These are phyloP conservation scores for Helianthus tuberosus DNA, from an alignment of 129 eudicot species.

Conservation along the genomic window DNA sequence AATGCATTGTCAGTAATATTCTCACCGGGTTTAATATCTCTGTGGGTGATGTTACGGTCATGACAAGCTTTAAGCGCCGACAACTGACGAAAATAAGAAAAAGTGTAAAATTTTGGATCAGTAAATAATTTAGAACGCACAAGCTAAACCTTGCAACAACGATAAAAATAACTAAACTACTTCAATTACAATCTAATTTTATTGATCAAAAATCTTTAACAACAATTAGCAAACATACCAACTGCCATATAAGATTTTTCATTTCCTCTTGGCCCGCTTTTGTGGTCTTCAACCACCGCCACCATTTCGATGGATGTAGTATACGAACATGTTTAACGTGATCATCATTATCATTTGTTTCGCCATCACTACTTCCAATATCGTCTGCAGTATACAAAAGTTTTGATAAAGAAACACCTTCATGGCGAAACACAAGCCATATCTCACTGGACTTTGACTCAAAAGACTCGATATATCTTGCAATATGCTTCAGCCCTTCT, in stretches of 20 bases:
- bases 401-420: conserved; percentile 91
- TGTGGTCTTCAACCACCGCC: conserved; percentile 97
- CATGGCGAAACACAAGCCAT: conserved; percentile 98
- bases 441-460: conserved; percentile 92
- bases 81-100: conserved; percentile 48
- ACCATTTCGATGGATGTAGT: conserved; percentile 91
- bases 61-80: conserved; percentile 92
- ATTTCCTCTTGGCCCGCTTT: conserved; percentile 89
- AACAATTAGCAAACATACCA: conserved; percentile 52
- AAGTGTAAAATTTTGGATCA: conserved; percentile 11
- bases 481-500: conserved; percentile 90
- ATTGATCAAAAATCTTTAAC: neutral
- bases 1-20: neutral
- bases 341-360: conserved; percentile 47
- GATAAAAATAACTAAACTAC: neutral
- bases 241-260: conserved; percentile 79
- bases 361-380: conserved; percentile 42
- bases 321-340: conserved; percentile 66
- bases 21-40: conserved; percentile 99
- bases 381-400: conserved; percentile 89
- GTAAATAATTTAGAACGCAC: neutral
- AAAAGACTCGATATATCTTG: conserved; percentile 95
- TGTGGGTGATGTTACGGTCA: conserved; percentile 91
- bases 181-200: neutral
- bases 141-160: neutral